A percentile compares a stretch with the other conserved stretches of the same genome.
phyloP scores from a whole-genome alignment of 1,284 basidiomycete species.

The Melampsora americana region DNA sequence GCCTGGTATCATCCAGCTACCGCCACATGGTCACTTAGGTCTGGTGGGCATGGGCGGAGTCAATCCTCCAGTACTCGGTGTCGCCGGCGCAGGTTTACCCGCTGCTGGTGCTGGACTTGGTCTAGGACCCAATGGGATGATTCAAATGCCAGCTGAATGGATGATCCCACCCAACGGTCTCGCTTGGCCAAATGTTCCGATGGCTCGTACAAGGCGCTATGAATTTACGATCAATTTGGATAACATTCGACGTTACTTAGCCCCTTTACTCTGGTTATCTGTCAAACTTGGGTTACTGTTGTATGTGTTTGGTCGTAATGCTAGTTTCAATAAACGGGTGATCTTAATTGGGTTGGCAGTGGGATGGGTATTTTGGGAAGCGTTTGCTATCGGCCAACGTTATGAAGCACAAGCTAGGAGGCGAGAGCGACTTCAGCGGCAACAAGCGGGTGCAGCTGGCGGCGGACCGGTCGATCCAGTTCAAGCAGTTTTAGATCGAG shows the following conservation, averaged over 20 bases:
- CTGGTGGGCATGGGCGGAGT: neutral
- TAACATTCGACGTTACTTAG: conserved; percentile 47
- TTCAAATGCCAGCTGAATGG: conserved; percentile 8
- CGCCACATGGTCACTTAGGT: neutral
- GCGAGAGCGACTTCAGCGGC: conserved; percentile 36
- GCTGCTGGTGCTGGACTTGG: conserved; percentile 16
- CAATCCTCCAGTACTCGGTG: neutral
- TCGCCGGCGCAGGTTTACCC: conserved; percentile 12
- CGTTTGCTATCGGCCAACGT: conserved; percentile 45
- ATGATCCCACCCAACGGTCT: conserved; percentile 14
- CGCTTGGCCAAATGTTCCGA: conserved; percentile 24
- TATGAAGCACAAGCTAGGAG: conserved; percentile 36
- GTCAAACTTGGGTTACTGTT: conserved; percentile 51
- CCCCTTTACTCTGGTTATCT: conserved; percentile 50
- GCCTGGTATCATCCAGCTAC: neutral
- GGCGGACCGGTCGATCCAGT: conserved; percentile 31
- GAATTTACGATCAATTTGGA: conserved; percentile 52
- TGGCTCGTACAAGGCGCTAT: conserved; percentile 32
- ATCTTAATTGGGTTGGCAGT: conserved; percentile 48
- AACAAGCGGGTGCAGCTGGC: conserved; percentile 15
- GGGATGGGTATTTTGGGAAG: conserved; percentile 50
- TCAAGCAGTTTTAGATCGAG: conserved; percentile 43
- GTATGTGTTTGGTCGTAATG: conserved; percentile 51
- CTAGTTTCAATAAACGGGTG: conserved; percentile 47
- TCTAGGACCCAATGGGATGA: conserved; percentile 17